Evolutionary conservation across 345 rosid species (phyloP), one percentile per base, ranked within the genome.

Genomic region (Hypericum androsaemum): DNA sequence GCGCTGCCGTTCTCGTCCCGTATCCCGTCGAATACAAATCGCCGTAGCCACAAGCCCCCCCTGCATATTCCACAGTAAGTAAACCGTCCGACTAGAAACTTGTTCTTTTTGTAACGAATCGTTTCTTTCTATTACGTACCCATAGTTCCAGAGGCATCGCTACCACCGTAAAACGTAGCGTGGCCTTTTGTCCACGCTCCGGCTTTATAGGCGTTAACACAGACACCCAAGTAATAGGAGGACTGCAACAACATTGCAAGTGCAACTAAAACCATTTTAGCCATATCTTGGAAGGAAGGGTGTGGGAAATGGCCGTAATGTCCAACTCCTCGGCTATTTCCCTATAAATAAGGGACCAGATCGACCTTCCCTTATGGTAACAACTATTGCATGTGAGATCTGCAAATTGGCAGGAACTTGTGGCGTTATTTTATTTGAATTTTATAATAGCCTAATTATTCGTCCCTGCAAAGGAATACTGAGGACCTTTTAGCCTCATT

Each of bases 121-220:
- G 28, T 54, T 41, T 36, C 38, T 38, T 41, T 41, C 22, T 41
- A 11, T 11, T 16, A n/a, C 54, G 28, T 43, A 64, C 48, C 56
- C 65, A 63, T 59, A 8, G 51, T 63, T 41, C 71, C 71, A 2
- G 71, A 67, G 51, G 71, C 56, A 39, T 64, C 61, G 28, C 39
- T 35, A 0, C 59, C 58, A 36, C 63, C 67, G 48, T 64, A 60
- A 38, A 58, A 64, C 0, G 35, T 40, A 44, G 71, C 71, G 47
- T 67, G 71, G 12, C 45, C 71, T 12, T 56, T 56, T 40, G 41
- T 39, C 71, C 71, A 67, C 3, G 53, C 69, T 6, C 95, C 77
- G 54, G 95, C 64, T 0, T 57, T 39, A 66, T 77, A 75, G 6
- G 80, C 84, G 36, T 66, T 12, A 43, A 61, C 81, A 37, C 43